Conservation (phyloP, 805 yeast genomes). For the Saccharomycopsis olivae region DNA sequence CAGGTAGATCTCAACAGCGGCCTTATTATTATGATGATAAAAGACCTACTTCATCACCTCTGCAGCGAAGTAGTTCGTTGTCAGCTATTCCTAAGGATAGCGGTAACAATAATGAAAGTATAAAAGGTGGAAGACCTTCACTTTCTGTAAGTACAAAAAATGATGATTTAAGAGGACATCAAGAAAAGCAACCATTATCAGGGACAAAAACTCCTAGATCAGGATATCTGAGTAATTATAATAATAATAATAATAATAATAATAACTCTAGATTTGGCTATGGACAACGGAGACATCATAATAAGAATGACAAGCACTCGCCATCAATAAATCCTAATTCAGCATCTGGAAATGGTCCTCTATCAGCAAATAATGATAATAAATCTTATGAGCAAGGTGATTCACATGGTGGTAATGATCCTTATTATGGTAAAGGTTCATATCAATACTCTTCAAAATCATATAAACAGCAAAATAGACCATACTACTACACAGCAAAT, state of each 20-base stretch:
- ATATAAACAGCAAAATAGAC: slow-evolving; percentile 2
- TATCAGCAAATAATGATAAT: background rate
- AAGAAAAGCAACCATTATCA: slow-evolving; percentile 8
- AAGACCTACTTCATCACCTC: background rate
- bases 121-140: slow-evolving; percentile 2
- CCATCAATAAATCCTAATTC: background rate
- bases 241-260: slow-evolving; percentile 5
- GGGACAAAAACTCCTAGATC: slow-evolving; percentile 12
- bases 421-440: slow-evolving; percentile 9
- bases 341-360: background rate
- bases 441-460: slow-evolving; percentile 1
- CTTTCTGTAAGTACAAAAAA: slow-evolving; percentile 6
- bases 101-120: background rate
- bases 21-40: background rate
- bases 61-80: slow-evolving; percentile 1
- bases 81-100: background rate
- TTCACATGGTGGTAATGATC: slow-evolving; percentile 3
- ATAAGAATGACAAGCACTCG: background rate
- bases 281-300: slow-evolving; percentile 4
- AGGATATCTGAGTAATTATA: slow-evolving; percentile 1
- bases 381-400: background rate
- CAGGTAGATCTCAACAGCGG: background rate
- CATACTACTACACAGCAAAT: slow-evolving; percentile 4
- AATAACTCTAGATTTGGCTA: slow-evolving; percentile 3
- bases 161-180: background rate